These are phyloP conservation scores for Chalaropsis thielavioides DNA, from an alignment of 2,329 filamentous ascomycete genomes.

Conservation along the genomic window DNA sequence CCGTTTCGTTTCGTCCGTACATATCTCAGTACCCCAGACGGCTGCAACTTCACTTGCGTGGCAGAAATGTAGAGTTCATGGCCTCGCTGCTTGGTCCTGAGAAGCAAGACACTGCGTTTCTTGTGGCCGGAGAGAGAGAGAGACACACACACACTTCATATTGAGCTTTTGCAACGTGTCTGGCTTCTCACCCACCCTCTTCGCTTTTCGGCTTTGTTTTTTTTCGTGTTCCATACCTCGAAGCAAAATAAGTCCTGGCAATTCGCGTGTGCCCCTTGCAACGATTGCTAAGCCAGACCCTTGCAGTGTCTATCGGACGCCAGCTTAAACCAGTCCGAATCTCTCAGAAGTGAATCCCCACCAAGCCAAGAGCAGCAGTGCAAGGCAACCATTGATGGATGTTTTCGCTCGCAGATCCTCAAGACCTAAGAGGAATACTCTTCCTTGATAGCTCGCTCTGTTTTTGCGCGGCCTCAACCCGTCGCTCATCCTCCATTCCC, in stretches of 20 bases:
- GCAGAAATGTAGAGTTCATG: not conserved
- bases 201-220: not conserved
- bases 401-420: not conserved
- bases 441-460: not conserved
- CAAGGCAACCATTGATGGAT: not conserved
- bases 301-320: not conserved
- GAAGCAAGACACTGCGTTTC: too few species aligned
- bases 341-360: not conserved
- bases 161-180: not conserved
- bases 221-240: not conserved
- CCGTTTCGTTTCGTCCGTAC: not conserved
- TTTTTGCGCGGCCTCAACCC: not conserved
- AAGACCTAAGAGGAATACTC: not conserved
- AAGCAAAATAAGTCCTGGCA: not conserved
- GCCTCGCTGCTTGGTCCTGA: not conserved
- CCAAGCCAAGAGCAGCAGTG: not conserved
- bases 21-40: not conserved
- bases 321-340: not conserved
- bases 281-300: constrained; percentile 1
- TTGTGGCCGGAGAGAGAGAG: not conserved
- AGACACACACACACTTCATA: not conserved
- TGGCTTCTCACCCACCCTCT: not conserved
- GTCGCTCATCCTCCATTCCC: not conserved
- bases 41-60: not conserved
- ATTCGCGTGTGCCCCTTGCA: not conserved